These are phyloP conservation scores for Candida albicans DNA, from an alignment of 1,139 yeast species.

Conservation along the genomic window DNA sequence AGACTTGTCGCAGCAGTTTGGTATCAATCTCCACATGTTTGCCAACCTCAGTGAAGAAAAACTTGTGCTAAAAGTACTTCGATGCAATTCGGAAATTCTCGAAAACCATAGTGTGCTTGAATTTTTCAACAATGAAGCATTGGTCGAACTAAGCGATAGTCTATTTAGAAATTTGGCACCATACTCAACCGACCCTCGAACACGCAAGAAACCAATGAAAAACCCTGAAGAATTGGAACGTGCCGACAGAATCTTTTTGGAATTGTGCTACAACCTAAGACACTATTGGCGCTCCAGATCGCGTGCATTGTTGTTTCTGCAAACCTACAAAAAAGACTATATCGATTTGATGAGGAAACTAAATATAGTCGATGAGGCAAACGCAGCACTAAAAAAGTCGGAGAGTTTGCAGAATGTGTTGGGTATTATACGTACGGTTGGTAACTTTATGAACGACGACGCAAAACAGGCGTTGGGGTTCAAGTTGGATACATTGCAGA, in stretches of 20 bases:
- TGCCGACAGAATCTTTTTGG: conserved; percentile 77
- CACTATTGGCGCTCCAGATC: conserved; percentile 87
- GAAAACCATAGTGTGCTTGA: conserved; percentile 74
- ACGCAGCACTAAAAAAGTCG: conserved; percentile 59
- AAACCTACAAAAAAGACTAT: conserved; percentile 74
- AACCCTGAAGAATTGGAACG: conserved; percentile 69
- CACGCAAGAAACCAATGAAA: conserved; percentile 47
- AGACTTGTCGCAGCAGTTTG: conserved; percentile 83
- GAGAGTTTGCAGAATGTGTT: conserved; percentile 65
- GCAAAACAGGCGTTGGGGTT: conserved; percentile 84
- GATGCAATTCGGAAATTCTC: conserved; percentile 70
- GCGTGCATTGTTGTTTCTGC: conserved; percentile 66
- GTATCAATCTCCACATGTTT: conserved; percentile 85
- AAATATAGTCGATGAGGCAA: conserved; percentile 65
- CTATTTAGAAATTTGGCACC: conserved; percentile 69
- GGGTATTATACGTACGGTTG: conserved; percentile 78
- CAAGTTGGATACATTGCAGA: conserved; percentile 74
- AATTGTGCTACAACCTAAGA: conserved; percentile 73
- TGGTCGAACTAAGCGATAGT: conserved; percentile 70
- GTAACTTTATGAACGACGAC: conserved; percentile 89
- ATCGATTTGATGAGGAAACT: conserved; percentile 65
- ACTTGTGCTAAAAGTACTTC: conserved; percentile 63
- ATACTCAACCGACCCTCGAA: conserved; percentile 55
- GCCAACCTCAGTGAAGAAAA: conserved; percentile 60
- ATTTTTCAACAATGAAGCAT: conserved; percentile 72